Base-by-base conservation (phyloP, 768 basidiomycete genomes). In the Trametes meyenii region DNA sequence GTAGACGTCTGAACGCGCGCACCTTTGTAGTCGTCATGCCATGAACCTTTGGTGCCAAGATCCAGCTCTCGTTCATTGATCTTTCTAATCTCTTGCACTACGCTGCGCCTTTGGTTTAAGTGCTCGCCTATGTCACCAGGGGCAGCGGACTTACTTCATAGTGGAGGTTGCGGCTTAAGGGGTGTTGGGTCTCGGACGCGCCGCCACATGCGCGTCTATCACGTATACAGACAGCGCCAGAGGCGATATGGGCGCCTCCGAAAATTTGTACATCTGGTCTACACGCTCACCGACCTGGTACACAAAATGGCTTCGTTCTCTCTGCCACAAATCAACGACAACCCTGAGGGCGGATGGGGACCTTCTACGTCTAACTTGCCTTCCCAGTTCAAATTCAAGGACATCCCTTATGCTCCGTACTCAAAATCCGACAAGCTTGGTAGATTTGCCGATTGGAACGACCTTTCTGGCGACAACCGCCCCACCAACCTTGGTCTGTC, bases 381-480 rank as follows among this genome's bases (percentile, higher is more conserved):
- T 1, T 81, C 89, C 46, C 88, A 94, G 65, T 98, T 96, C 79
- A 95, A 96, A 77, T 97, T 97, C 84, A 94, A 93, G 76, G 97
- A 98, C 69, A 97, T 98, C 62, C 97, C 97, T 48, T 99, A 98
- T 72, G 96, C 96, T 0, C 96, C 96, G 5, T 98, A 93, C 83
- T 94, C 94, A 77, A 99, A 99, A 85, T 88, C 93, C 39, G 97
- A 99, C 82, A 98, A 98, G 76, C 88, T 99, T 58, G 94, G 94
- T 55, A 89, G 96, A 55, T 92, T 99, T 71, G 96, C 96, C 50
- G 96, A 99, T 79, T 99, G 96, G 96, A 93, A 94, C 75, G 92
- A 94, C 54, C 76, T 85, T 24, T 82, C 87, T 33, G 71, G 82
- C 53, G 88, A 90, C 70, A 80, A 75, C 63, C 85, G 88, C 49